Conservation (phyloP, 164 flowering plant species). For the Macadamia integrifolia region DNA sequence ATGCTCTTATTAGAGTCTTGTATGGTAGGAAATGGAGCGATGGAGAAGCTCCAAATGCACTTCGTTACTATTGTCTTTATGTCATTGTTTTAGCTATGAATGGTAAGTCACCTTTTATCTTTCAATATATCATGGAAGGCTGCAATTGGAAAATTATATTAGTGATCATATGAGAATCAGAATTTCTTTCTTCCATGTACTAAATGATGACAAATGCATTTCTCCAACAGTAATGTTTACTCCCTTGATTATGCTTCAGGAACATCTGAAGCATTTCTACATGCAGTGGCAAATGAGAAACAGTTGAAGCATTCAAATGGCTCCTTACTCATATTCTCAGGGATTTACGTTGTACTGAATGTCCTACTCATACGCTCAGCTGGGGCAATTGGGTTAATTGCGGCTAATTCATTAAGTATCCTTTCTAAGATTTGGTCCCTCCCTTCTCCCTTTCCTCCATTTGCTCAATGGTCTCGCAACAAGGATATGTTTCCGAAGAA, state of each 20-base stretch:
- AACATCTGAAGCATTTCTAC: slow-evolving; percentile 96
- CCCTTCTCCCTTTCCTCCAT: not conserved
- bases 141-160: not conserved
- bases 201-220: not conserved
- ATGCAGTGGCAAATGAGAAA: slow-evolving; percentile 79
- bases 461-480: not conserved
- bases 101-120: slow-evolving; percentile 45
- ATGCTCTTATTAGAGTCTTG: slow-evolving; percentile 74
- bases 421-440: slow-evolving; percentile 23
- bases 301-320: slow-evolving; percentile 74
- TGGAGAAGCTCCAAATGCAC: slow-evolving; percentile 86
- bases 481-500: not conserved
- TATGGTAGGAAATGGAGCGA: slow-evolving; percentile 96
- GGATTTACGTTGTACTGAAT: slow-evolving; percentile 59
- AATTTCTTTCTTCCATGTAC: not conserved
- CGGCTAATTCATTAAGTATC: slow-evolving; percentile 93
- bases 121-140: not conserved
- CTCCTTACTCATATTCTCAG: slow-evolving; percentile 67
- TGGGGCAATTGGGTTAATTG: slow-evolving; percentile 83
- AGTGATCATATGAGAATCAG: not conserved
- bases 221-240: not conserved
- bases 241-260: slow-evolving; percentile 41
- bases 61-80: slow-evolving; percentile 74
- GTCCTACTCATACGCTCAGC: slow-evolving; percentile 53
- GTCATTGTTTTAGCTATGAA: slow-evolving; percentile 88